Base-by-base conservation (phyloP, 306 rosid genomes). In the Begonia masoniana region DNA sequence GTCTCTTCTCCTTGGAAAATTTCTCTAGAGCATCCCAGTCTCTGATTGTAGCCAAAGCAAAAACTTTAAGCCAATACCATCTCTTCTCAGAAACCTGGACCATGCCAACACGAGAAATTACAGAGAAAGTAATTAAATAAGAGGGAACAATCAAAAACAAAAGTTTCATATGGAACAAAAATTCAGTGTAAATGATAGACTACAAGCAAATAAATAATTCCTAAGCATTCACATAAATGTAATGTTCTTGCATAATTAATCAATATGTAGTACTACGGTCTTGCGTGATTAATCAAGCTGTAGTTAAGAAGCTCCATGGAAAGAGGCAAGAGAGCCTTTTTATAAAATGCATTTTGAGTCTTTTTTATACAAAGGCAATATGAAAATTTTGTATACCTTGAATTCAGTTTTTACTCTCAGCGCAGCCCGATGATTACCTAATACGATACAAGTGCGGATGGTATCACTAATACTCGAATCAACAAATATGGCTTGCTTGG, bases 61-160 rank as follows among this genome's bases (percentile, higher is more conserved):
- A 91, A 60, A 79, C 94, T 75, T 91, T 91, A 57, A 85, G 92
- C 97, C 96, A 91, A 74, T 91, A 91, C 97, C 97, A 91, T 62
- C 96, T 83, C 85, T 91, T 91, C 88, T 91, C 97, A 55, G 97
- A 78, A 43, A 91, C 96, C 97, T 91, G 75, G 59, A 49, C 66
- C 62, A 54, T 49, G 14, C 66, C 57, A 45, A 15, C 17, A 69
- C 62, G 61, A 31, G 15, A 61, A 56, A 51, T 39, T 39, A 55
- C 54, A 52, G 64, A 49, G 12, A 61, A 41, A 55, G 48, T 46
- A 13, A 43, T 46, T 43, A 45, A 43, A 65, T 55, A 57, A 23
- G 41, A 48, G 13, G 45, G n/a, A 4, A 47, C 41, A 61, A 47
- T 36, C 19, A 67, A 4, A 31, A 31, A 62, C 11, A 15, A 60